These are phyloP conservation scores for Penicillium vulpinum DNA, from an alignment of 2,329 filamentous ascomycete species.

Conservation along the genomic window DNA sequence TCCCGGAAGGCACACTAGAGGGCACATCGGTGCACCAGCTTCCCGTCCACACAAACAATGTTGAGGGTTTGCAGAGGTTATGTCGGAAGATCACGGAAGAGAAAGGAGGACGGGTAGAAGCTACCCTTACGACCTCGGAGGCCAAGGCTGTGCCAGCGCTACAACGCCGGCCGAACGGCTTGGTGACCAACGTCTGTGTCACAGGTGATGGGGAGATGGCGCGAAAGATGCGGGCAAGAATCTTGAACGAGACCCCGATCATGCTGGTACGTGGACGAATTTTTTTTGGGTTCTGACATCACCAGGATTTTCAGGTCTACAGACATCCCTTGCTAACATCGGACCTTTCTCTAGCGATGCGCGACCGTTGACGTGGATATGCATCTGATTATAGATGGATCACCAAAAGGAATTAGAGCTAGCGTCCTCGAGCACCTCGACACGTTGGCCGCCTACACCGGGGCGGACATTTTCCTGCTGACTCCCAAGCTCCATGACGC, in stretches of 20 bases:
- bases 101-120: slow-evolving; percentile 71
- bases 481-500: slow-evolving; percentile 82
- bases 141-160: slow-evolving; percentile 63
- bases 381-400: slow-evolving; percentile 79
- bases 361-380: slow-evolving; percentile 92
- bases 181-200: slow-evolving; percentile 84
- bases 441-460: slow-evolving; percentile 80
- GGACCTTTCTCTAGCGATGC: slow-evolving; percentile 65
- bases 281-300: slow-evolving; percentile 14
- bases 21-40: slow-evolving; percentile 82
- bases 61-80: slow-evolving; percentile 73
- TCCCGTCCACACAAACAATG: slow-evolving; percentile 86
- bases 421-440: slow-evolving; percentile 83
- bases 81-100: slow-evolving; percentile 77
- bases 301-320: slow-evolving; percentile 7
- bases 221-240: slow-evolving; percentile 83
- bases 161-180: slow-evolving; percentile 54
- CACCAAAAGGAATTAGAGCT: slow-evolving; percentile 66
- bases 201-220: slow-evolving; percentile 85
- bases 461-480: slow-evolving; percentile 93
- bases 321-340: slow-evolving; percentile 22
- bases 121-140: slow-evolving; percentile 78
- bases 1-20: slow-evolving; percentile 82
- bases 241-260: slow-evolving; percentile 88
- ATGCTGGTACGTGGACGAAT: slow-evolving; percentile 68